A percentile compares a stretch with the other conserved stretches of the same genome.
Conservation (phyloP, 2,329 filamentous ascomycete genomes). For the Decorospora gaudefroyi region DNA sequence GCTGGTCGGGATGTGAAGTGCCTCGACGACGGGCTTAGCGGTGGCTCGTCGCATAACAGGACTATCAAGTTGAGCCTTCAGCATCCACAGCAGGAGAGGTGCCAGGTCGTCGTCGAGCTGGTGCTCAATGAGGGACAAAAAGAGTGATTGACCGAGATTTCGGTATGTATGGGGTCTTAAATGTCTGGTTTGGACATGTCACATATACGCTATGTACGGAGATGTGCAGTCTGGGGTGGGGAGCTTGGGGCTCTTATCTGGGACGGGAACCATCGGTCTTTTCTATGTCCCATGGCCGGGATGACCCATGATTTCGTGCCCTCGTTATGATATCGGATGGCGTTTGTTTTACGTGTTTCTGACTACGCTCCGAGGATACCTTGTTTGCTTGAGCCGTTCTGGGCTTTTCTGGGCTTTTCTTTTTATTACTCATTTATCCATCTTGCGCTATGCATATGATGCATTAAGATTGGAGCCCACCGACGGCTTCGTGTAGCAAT, state of each 20-base stretch:
- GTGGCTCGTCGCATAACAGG: constrained; percentile 56
- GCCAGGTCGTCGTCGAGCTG: constrained; percentile 90
- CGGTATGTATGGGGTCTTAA: too few species aligned
- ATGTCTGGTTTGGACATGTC: too few species aligned
- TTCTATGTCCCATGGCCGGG: too few species aligned
- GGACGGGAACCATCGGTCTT: too few species aligned
- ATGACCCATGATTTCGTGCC: too few species aligned
- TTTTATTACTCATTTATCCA: too few species aligned
- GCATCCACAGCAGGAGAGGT: constrained; percentile 82
- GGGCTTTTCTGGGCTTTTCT: too few species aligned
- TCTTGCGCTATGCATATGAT: too few species aligned
- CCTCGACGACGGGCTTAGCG: constrained; percentile 68
- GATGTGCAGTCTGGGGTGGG: background rate
- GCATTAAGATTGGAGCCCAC: too few species aligned
- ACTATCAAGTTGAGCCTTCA: constrained; percentile 95
- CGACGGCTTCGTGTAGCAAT: too few species aligned
- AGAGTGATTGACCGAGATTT: too few species aligned
- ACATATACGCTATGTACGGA: constrained; percentile 2
- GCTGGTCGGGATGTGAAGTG: constrained; percentile 87
- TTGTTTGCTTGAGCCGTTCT: too few species aligned
- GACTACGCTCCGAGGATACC: background rate
- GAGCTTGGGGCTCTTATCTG: background rate
- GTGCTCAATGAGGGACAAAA: constrained; percentile 85
- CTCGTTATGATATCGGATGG: background rate
- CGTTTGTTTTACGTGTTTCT: background rate